Conservation (phyloP, 768 basidiomycete species). For the Tubosaeta brunneosetosa region DNA sequence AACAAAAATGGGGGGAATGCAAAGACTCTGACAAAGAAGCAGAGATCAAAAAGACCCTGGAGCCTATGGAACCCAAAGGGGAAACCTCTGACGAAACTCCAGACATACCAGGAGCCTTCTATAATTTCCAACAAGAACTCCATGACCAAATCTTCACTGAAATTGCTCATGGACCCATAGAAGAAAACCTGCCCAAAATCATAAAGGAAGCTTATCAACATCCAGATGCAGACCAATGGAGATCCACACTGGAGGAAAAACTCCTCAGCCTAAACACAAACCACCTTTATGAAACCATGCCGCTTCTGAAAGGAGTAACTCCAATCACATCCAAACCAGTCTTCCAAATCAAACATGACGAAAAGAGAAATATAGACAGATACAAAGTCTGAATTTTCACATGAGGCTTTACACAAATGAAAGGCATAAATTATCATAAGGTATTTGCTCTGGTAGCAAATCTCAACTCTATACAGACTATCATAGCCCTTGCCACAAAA, state of each 20-base stretch:
- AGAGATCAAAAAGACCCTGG: too few species aligned
- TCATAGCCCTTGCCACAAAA: not conserved
- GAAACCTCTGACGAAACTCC: too few species aligned
- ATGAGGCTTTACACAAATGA: not conserved
- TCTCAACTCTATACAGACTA: not conserved
- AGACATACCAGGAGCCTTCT: too few species aligned
- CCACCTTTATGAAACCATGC: conserved; percentile 5
- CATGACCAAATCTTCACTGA: too few species aligned
- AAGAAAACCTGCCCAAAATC: not conserved
- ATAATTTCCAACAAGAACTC: too few species aligned
- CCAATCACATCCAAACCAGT: conserved; percentile 3
- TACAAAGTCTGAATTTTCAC: not conserved
- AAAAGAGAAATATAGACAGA: not conserved
- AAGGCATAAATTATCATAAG: conserved; percentile 3
- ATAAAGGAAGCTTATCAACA: not conserved
- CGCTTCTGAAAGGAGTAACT: not conserved
- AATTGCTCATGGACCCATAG: too few species aligned
- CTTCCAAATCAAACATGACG: not conserved
- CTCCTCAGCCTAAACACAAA: not conserved
- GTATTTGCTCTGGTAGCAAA: conserved; percentile 3
- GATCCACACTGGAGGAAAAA: conserved; percentile 1
- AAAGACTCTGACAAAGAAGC: too few species aligned
- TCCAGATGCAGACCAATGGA: not conserved
- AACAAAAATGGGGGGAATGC: too few species aligned
- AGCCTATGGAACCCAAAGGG: too few species aligned